These are phyloP conservation scores for Podosphaera leucotricha DNA, from an alignment of 2,329 filamentous ascomycete genomes.

Conservation along the genomic window DNA sequence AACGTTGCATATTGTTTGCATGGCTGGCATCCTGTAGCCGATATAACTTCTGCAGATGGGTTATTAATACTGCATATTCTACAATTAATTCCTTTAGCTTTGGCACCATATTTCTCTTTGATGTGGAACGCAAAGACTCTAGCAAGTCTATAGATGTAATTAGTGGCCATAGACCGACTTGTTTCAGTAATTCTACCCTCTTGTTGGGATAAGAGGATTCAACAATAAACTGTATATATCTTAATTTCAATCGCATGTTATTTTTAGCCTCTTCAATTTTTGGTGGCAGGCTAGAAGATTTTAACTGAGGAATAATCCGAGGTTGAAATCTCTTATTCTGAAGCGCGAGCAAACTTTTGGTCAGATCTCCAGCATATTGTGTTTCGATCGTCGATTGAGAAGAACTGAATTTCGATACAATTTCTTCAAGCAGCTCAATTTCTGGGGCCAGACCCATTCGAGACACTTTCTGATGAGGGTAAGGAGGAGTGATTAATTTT, in stretches of 20 bases:
- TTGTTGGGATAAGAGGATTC: slow-evolving; percentile 10
- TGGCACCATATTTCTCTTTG: slow-evolving; percentile 12
- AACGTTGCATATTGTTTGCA: slow-evolving; percentile 14
- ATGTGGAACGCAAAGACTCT: slow-evolving; percentile 19
- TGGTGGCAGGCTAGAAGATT: slow-evolving; percentile 2
- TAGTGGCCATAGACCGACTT: slow-evolving; percentile 20
- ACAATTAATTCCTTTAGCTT: slow-evolving; percentile 19
- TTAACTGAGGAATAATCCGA: background rate
- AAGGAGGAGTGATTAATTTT: background rate
- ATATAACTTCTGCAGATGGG: slow-evolving; percentile 20
- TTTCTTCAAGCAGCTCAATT: slow-evolving; percentile 7
- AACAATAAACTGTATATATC: slow-evolving; percentile 8
- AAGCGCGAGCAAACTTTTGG: slow-evolving; percentile 16
- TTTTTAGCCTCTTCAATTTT: slow-evolving; percentile 10
- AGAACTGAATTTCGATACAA: slow-evolving; percentile 14
- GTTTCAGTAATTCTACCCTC: slow-evolving; percentile 18
- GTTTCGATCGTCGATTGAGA: slow-evolving; percentile 17
- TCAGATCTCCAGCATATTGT: slow-evolving; percentile 18
- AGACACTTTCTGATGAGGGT: background rate
- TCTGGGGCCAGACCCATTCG: slow-evolving; percentile 1
- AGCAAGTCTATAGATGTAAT: slow-evolving; percentile 20
- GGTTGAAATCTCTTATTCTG: background rate
- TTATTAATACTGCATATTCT: slow-evolving; percentile 19
- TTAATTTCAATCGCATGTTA: slow-evolving; percentile 6
- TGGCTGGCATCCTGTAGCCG: slow-evolving; percentile 19